phyloP scores from a whole-genome alignment of 805 yeast genomes.

The Hagleromyces aurorensis region DNA sequence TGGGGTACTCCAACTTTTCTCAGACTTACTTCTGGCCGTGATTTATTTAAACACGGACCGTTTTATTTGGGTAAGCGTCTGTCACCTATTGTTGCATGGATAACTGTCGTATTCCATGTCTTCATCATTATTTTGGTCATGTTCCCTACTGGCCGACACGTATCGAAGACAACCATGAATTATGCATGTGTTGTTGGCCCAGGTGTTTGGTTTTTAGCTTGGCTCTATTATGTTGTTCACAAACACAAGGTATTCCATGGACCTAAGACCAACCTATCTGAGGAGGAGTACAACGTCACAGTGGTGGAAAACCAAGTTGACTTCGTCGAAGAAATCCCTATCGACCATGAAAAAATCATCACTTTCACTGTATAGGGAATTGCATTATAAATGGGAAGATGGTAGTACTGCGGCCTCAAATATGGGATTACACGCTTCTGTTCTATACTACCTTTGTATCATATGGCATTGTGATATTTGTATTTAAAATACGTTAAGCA shows the following conservation, averaged over 20 bases:
- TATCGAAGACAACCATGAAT: constrained; percentile 48
- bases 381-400: too few relatives aligned
- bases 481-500: too few relatives aligned
- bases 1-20: constrained; percentile 35
- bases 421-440: too few relatives aligned
- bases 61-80: constrained; percentile 49
- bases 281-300: constrained; percentile 24
- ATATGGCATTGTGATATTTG: too few relatives aligned
- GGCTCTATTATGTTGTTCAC: constrained; percentile 42
- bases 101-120: constrained; percentile 41
- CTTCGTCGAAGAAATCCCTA: constrained; percentile 19
- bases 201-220: constrained; percentile 51
- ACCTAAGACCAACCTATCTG: constrained; percentile 37
- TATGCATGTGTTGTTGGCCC: constrained; percentile 61
- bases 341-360: constrained; percentile 9
- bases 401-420: too few relatives aligned
- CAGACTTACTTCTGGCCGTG: constrained; percentile 38
- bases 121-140: constrained; percentile 50
- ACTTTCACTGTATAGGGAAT: too few relatives aligned
- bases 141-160: constrained; percentile 45
- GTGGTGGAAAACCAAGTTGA: constrained; percentile 21
- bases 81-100: constrained; percentile 40
- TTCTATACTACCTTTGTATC: too few relatives aligned
- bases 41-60: constrained; percentile 54
- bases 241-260: constrained; percentile 52